phyloP scores from a whole-genome alignment of 1,284 basidiomycete species.

The Ceratobasidium theobromae region DNA sequence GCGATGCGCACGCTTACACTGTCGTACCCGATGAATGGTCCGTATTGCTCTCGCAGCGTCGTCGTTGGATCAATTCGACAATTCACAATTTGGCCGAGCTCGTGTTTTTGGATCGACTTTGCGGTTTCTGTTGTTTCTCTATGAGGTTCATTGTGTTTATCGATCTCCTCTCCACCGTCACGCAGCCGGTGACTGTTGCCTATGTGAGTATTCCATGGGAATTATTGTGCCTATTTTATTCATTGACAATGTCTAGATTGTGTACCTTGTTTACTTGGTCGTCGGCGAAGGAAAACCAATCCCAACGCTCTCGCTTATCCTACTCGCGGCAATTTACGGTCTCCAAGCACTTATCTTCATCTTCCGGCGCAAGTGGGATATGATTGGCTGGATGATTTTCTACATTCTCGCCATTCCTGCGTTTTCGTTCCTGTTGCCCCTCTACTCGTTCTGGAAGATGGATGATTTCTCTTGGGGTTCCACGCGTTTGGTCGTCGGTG shows the following conservation, averaged over 20 bases:
- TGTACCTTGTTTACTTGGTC: conserved; percentile 81
- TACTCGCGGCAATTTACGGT: conserved; percentile 93
- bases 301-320: conserved; percentile 79
- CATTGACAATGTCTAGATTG: conserved; percentile 56
- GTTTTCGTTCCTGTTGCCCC: conserved; percentile 89
- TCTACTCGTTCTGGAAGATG: conserved; percentile 99
- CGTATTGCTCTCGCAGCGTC: conserved; percentile 93
- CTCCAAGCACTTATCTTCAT: conserved; percentile 86
- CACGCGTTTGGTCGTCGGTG: conserved; percentile 91
- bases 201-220: conserved; percentile 64
- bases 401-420: conserved; percentile 90
- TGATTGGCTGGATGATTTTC: conserved; percentile 97
- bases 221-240: not conserved
- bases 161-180: conserved; percentile 84
- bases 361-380: conserved; percentile 88
- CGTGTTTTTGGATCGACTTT: conserved; percentile 88
- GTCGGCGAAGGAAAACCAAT: conserved; percentile 63
- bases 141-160: conserved; percentile 99
- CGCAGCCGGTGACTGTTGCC: conserved; percentile 89
- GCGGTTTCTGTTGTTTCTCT: conserved; percentile 97
- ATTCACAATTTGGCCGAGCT: conserved; percentile 96
- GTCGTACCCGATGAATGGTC: conserved; percentile 93
- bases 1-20: conserved; percentile 90
- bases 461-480: conserved; percentile 99
- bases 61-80: conserved; percentile 99